These are phyloP conservation scores for Saturnispora sanitii DNA, from an alignment of 805 yeast species.

Conservation along the genomic window DNA sequence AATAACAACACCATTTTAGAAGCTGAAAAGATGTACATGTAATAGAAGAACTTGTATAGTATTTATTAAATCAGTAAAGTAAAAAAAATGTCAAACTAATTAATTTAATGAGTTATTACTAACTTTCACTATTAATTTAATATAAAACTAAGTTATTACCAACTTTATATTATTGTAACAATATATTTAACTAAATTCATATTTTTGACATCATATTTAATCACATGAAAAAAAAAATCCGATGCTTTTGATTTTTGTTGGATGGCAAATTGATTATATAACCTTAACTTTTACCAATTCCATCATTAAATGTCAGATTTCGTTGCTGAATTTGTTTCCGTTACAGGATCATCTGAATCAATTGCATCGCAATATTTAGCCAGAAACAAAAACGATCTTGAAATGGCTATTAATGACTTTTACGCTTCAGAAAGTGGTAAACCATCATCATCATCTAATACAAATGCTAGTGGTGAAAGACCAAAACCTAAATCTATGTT, in stretches of 20 bases:
- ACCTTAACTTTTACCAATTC: not conserved
- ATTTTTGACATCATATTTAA: no score
- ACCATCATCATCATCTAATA: not conserved
- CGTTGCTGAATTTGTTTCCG: constrained; percentile 11
- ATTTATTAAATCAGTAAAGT: no score
- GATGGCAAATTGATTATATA: constrained; percentile 3
- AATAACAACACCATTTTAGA: constrained; percentile 84
- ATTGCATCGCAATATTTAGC: constrained; percentile 31
- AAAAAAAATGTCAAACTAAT: no score
- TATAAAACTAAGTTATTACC: no score
- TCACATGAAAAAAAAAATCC: no score
- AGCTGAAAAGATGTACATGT: constrained; percentile 52
- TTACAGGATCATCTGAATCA: constrained; percentile 23
- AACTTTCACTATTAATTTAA: no score
- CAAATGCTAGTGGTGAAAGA: constrained; percentile 3
- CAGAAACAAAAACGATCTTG: constrained; percentile 21
- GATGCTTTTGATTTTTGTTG: no score
- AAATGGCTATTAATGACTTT: constrained; percentile 23
- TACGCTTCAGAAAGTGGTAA: constrained; percentile 12
- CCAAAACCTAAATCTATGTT: constrained; percentile 14
- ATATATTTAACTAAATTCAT: no score
- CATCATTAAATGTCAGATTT: constrained; percentile 9
- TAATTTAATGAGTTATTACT: no score
- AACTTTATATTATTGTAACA: no score
- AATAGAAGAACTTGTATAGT: not conserved